Evolutionary conservation across 2,329 filamentous ascomycete species (phyloP), one percentile per base, ranked within the genome.

Genomic region (Coniochaeta prunicola): DNA sequence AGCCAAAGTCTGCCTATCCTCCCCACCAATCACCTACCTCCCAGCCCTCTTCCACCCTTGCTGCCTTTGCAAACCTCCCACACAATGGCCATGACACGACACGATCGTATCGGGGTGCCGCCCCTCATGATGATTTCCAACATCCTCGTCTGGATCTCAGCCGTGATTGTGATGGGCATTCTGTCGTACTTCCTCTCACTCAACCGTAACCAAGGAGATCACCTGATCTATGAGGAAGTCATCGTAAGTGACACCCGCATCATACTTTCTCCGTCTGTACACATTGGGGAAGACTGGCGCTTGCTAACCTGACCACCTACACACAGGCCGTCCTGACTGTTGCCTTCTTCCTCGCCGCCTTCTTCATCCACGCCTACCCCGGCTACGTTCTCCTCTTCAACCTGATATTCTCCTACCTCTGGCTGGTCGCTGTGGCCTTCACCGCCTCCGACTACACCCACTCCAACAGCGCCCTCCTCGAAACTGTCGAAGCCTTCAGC

Each of bases 351-450:
- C 59, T 70, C 21, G 34, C 64, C 57, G 64, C 69, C 3, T 71
- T 71, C 63, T 61, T 71, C 61, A 63, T 72, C 31, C 63, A 63
- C 57, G 48, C 63, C 7, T 64, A 63, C 28, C 64, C 65, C 0
- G 65, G 67, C 31, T 67, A 65, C 38, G 45, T 67, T 34, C 61
- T 70, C 26, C 60, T 71, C 9, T 71, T 72, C 65, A 71, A 72
- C 64, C 63, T 71, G 57, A 67, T 72, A 56, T 72, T 72, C 61
- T 70, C 69, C 21, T 71, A 71, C 60, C 69, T 72, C 12, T 72
- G 70, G 70, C 62, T 72, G 12, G 70, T 70, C 48, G 64, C 62
- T 3, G 69, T 72, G 31, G 68, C 66, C 9, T 71, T 71, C 50
- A 64, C 68, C 12, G 69, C 70, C 24, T 59, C 62, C 50, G 65